A percentile compares a stretch with the other conserved stretches of the same genome.
phyloP scores from a whole-genome alignment of 306 rosid species.

The Canavalia gladiata region DNA sequence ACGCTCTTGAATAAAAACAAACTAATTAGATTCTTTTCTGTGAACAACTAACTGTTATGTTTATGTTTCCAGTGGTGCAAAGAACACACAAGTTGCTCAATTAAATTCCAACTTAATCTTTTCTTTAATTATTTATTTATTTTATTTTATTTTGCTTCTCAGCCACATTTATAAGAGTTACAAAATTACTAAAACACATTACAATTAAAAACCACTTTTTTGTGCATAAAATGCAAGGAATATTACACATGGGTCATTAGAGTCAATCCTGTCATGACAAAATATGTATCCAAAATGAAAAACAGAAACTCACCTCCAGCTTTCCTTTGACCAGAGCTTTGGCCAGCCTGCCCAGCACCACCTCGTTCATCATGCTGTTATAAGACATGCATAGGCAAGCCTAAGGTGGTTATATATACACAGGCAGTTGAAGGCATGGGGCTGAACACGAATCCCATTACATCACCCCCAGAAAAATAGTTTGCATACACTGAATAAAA shows the following conservation, averaged over 20 bases:
- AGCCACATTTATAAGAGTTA: not conserved
- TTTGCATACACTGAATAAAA: conserved; percentile 56
- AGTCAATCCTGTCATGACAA: not conserved
- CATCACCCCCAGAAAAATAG: conserved; percentile 59
- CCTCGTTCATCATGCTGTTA: conserved; percentile 75
- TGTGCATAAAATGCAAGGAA: conserved; percentile 25
- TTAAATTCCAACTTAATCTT: not conserved
- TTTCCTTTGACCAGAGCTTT: conserved; percentile 56
- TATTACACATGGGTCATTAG: not conserved
- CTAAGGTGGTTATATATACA: conserved; percentile 67
- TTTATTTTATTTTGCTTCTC: conserved; percentile 14
- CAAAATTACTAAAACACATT: conserved; percentile 7
- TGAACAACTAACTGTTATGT: conserved; percentile 8
- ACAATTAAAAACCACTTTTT: conserved; percentile 17
- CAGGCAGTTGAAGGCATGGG: conserved; percentile 60
- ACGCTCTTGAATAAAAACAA: conserved; percentile 57
- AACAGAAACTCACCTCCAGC: conserved; percentile 66
- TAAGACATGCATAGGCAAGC: conserved; percentile 76
- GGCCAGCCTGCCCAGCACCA: conserved; percentile 68
- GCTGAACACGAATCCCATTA: conserved; percentile 64
- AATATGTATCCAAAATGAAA: not conserved
- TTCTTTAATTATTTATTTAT: not conserved
- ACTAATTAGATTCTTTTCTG: conserved; percentile 5
- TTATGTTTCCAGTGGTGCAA: conserved; percentile 9
- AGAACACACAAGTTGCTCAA: conserved; percentile 27